A percentile compares a stretch with the other conserved stretches of the same genome.
Evolutionary conservation across 129 eudicot species (phyloP).

Genomic region (Helichrysum umbraculigerum): DNA sequence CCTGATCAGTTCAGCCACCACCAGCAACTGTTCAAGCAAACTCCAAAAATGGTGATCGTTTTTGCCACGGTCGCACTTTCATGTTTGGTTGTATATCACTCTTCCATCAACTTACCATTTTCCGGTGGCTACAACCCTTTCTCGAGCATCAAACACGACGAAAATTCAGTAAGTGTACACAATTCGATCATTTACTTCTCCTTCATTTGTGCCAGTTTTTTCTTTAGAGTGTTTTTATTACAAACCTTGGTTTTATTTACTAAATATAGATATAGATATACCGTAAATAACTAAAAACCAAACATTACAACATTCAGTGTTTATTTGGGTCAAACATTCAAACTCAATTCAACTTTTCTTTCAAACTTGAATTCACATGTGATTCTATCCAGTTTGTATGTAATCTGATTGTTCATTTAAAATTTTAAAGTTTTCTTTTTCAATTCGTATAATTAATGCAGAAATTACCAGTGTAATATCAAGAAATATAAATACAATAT

Average conservation of each 20-base stretch:
- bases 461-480: too few relatives aligned
- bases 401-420: too few relatives aligned
- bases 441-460: too few relatives aligned
- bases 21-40: slow-evolving; percentile 19
- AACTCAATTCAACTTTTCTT: too few relatives aligned
- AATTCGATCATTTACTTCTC: not conserved
- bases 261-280: not conserved
- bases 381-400: too few relatives aligned
- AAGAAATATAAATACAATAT: too few relatives aligned
- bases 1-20: slow-evolving; percentile 15
- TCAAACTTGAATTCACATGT: too few relatives aligned
- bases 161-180: slow-evolving; percentile 25
- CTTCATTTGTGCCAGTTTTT: not conserved
- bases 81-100: slow-evolving; percentile 23
- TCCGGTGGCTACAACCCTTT: slow-evolving; percentile 23
- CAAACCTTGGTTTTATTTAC: not conserved
- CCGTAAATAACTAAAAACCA: too few relatives aligned
- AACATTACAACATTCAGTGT: too few relatives aligned
- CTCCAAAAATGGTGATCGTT: slow-evolving; percentile 32
- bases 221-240: not conserved
- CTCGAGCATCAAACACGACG: not conserved
- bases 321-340: too few relatives aligned
- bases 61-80: slow-evolving; percentile 29
- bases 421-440: too few relatives aligned
- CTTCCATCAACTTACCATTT: slow-evolving; percentile 22